These are phyloP conservation scores for Talaromyces atroroseus DNA, from an alignment of 2,329 filamentous ascomycete species.

Conservation along the genomic window DNA sequence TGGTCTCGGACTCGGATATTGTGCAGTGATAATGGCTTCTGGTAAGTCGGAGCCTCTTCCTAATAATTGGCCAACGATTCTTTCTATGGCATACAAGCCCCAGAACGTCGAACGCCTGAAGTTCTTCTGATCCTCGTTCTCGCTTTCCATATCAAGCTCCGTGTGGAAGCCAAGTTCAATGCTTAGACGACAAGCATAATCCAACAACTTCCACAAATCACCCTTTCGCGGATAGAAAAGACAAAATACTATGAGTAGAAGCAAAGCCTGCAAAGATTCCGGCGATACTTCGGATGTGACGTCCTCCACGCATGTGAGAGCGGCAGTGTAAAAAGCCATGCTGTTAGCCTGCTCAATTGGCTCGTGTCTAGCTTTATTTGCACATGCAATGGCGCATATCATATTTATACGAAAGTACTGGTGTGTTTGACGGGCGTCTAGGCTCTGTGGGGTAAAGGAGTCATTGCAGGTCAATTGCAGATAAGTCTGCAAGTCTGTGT, in stretches of 20 bases:
- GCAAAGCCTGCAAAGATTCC: slow-evolving; percentile 24
- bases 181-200: slow-evolving; percentile 25
- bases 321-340: slow-evolving; percentile 21
- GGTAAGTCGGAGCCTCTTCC: slow-evolving; percentile 33
- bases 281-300: slow-evolving; percentile 21
- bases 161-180: slow-evolving; percentile 32
- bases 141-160: slow-evolving; percentile 23
- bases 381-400: slow-evolving; percentile 29
- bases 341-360: slow-evolving; percentile 19
- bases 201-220: slow-evolving; percentile 24
- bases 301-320: slow-evolving; percentile 25
- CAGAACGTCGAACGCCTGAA: slow-evolving; percentile 28
- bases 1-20: slow-evolving; percentile 25
- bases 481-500: slow-evolving; percentile 20
- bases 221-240: slow-evolving; percentile 23
- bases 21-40: slow-evolving; percentile 32
- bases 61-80: slow-evolving; percentile 34
- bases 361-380: slow-evolving; percentile 20
- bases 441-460: slow-evolving; percentile 14
- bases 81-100: slow-evolving; percentile 34
- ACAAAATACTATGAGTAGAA: slow-evolving; percentile 23
- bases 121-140: slow-evolving; percentile 19
- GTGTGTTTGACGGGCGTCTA: no score
- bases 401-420: slow-evolving; percentile 29
- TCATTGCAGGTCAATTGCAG: slow-evolving; percentile 20